Base-by-base conservation (phyloP, 768 basidiomycete species). In the Mycena metata region DNA sequence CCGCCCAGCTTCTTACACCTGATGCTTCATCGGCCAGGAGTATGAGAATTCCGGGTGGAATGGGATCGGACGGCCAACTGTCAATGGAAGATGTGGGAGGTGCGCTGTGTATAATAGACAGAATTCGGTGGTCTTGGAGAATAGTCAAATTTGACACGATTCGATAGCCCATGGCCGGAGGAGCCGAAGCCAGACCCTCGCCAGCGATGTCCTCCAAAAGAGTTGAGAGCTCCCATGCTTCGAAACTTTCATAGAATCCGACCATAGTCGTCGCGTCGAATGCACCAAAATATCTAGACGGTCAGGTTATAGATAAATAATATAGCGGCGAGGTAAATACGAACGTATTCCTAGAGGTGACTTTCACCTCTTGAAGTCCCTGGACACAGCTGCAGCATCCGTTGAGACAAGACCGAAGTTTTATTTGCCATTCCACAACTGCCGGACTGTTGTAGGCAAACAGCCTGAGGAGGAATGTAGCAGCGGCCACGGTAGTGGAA, bases 391-490 rank as follows among this genome's bases (percentile, higher is more conserved):
- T 84, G 26, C 87, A 81, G 72, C 96, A 98, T 1, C 83, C 79
- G 13, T 80, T 74, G 41, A 97, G 75, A 66, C 93, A 90, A 1
- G 74, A 73, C 58, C 83, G 80, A 59, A 94, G 76, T 66, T 81
- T 84, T 19, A 76, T 77, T 77, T 89, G 88, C 94, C 94, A 96
- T 43, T 80, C 76, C 2, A 85, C 83, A 4, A 93, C 90, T 35
- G 82, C 81, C 0, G 81, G 78, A 56, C 87, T 86, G 59, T 85
- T 80, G 73, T 95, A 98, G 12, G 95, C 95, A 76, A 92, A 91
- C 43, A 98, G 79, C 57, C 95, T 88, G 42, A 97, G 82, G 55
- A 94, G 85, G 79, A 96, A 98, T 0, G 89, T 90, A 0, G 96
- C 94, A 2, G 91, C 88, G 65, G 88, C 90, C 11, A 85, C 77